phyloP scores from a whole-genome alignment of 164 flowering plant species.

The Vitis cinerea region DNA sequence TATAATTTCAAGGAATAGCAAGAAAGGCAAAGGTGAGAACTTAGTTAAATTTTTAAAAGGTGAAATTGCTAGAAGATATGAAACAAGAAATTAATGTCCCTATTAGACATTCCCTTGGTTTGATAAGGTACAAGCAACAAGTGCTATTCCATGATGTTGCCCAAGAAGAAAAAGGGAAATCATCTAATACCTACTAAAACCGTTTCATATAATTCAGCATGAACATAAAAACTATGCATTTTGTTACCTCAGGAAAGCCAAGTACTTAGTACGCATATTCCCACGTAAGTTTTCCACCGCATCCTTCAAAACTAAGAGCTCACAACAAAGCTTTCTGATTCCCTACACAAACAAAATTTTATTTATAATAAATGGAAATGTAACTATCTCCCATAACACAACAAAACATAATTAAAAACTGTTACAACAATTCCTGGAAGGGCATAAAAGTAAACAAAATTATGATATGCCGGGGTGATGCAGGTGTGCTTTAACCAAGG shows the following conservation, averaged over 20 bases:
- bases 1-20: no score
- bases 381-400: background rate
- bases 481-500: no score
- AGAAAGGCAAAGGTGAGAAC: no score
- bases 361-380: background rate
- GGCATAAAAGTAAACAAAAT: background rate
- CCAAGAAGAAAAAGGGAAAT: background rate
- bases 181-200: background rate
- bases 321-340: constrained; percentile 86
- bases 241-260: constrained; percentile 83
- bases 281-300: constrained; percentile 91
- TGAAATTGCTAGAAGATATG: no score
- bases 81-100: no score
- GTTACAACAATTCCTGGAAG: background rate
- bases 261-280: constrained; percentile 73
- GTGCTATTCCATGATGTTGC: background rate
- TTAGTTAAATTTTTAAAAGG: no score
- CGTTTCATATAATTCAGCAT: background rate
- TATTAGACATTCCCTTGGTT: no score
- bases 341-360: constrained; percentile 52
- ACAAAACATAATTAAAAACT: background rate
- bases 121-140: no score
- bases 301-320: constrained; percentile 94
- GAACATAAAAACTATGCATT: background rate
- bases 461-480: background rate